Base-by-base conservation (phyloP, 1,284 basidiomycete species). In the Xerocomus minutiporus region DNA sequence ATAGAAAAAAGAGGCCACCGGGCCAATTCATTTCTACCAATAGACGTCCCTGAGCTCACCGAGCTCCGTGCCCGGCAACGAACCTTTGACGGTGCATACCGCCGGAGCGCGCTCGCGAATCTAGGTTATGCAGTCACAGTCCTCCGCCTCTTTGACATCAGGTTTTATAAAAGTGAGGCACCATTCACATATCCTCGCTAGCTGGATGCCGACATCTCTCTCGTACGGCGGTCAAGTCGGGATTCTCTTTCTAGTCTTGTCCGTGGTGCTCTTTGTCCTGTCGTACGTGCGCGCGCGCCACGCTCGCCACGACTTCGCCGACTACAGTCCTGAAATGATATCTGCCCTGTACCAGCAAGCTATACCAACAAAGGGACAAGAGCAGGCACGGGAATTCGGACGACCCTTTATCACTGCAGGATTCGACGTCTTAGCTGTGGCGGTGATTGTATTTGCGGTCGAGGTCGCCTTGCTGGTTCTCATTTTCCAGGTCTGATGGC, bases 1-100 rank as follows among this genome's bases (percentile, higher is more conserved):
- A 7, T 5, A 13, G 12, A 32, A 32, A 46, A 39, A 55, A 87
- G 84, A 59, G 83, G 83, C 0, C 83, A 86, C 58, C 77, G 82
- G 28, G 73, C 77, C 15, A 59, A 75, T 43, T 85, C 83, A 0
- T 87, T 85, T 60, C 66, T 73, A 23, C 72, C 83, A 1, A 60
- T 73, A 17, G 86, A 88, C 64, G 61, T 82, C 20, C 76, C 77
- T 48, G 86, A 89, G 63, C 78, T 89, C 48, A 80, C 83, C 12
- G 88, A 92, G 65, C 70, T 91, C 23, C 79, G 90, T 20, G 89
- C 89, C 1, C 78, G 87, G 29, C 85, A 88, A 59, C 76, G 90
- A 42, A 92, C 89, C 0, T 91, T 91, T 62, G 79, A 90, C 54
- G 89, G 90, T 20, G 90, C 89, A 25, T 93, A 92, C 64, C 77